Percentiles rank a stretch among this genome's conserved stretches.
These are phyloP conservation scores for Komagataella kurtzmanii DNA, from an alignment of 805 yeast genomes.

Conservation along the genomic window DNA sequence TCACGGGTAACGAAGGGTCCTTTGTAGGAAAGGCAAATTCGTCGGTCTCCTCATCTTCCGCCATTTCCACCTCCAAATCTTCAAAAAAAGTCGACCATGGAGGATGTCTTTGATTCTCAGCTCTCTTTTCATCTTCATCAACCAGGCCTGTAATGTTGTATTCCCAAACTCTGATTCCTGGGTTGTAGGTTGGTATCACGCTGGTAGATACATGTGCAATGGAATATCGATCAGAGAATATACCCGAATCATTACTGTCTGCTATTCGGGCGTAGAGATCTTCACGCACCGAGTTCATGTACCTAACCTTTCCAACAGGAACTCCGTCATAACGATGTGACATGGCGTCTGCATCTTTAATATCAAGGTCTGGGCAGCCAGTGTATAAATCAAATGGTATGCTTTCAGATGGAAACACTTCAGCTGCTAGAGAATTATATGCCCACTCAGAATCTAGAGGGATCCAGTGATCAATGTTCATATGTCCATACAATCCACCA, in stretches of 20 bases:
- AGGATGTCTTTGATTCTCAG: slow-evolving; percentile 11
- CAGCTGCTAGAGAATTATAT: slow-evolving; percentile 21
- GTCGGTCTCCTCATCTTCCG: slow-evolving; percentile 16
- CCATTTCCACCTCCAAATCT: slow-evolving; percentile 25
- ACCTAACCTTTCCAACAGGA: slow-evolving; percentile 52
- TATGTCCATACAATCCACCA: slow-evolving; percentile 80
- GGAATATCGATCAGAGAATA: slow-evolving; percentile 43
- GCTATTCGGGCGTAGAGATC: slow-evolving; percentile 35
- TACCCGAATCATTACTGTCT: slow-evolving; percentile 28
- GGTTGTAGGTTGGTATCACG: slow-evolving; percentile 75
- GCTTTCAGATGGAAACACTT: background rate
- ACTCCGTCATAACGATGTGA: slow-evolving; percentile 38
- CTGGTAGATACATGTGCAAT: slow-evolving; percentile 61
- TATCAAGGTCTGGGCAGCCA: slow-evolving; percentile 6
- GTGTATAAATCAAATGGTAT: background rate
- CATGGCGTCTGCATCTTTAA: slow-evolving; percentile 8
- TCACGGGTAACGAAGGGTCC: slow-evolving; percentile 53
- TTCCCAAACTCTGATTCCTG: slow-evolving; percentile 79
- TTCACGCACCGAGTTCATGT: slow-evolving; percentile 46
- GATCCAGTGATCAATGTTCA: slow-evolving; percentile 80
- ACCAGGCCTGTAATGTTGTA: slow-evolving; percentile 53
- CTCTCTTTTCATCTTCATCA: slow-evolving; percentile 2
- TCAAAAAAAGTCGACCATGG: slow-evolving; percentile 52
- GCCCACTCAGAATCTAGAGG: slow-evolving; percentile 65
- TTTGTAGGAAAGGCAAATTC: slow-evolving; percentile 6